Base-by-base conservation (phyloP, 345 rosid genomes). In the Euphorbia peplus region DNA sequence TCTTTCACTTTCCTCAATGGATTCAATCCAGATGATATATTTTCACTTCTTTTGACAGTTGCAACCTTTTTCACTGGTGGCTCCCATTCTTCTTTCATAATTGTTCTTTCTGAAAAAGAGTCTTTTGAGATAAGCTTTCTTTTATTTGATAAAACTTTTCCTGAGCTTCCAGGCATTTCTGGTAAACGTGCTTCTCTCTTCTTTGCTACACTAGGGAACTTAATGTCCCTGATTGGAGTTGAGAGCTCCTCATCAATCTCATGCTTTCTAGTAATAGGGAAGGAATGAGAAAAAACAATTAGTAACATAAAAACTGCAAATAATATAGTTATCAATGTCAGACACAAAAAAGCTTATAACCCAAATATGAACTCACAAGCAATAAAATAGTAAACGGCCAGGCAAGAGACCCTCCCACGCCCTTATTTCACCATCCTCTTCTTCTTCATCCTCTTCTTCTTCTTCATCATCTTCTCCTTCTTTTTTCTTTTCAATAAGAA, bases 381-480 rank as follows among this genome's bases (percentile, higher is more conserved):
- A 95, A 80, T 91, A 95, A 74, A 91, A 90, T 44, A 95, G 78
- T 71, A 90, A 65, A 32, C 93, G 96, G 72, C 86, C 83, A 22
- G 79, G 85, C 42, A 95, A 75, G 64, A 95, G 87, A 69, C 48
- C 76, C 66, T 86, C 89, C 99, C 99, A 95, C 32, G 96, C 99
- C 81, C 97, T 87, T 60, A 78, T 63, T 42, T 66, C 92, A 62
- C 80, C 90, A n/a, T 77, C 74, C 1, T 75, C 85, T 32, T 67
- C 46, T 58, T 79, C 88, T 66, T 85, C 84, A 21, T 68, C 92
- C 62, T 85, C 92, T 16, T 79, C 75, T 3, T 73, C 83, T 47
- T 64, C 44, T 63, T 78, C 86, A 64, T 84, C 83, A 32, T 63
- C 92, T 66, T 84, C 92, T 16, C 76, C 78, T 4, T 79, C 75